A percentile compares a stretch with the other conserved stretches of the same genome.
Evolutionary conservation across 176 grass and related monocot genomes (phyloP).

Genomic region (Cenchrus americanus): DNA sequence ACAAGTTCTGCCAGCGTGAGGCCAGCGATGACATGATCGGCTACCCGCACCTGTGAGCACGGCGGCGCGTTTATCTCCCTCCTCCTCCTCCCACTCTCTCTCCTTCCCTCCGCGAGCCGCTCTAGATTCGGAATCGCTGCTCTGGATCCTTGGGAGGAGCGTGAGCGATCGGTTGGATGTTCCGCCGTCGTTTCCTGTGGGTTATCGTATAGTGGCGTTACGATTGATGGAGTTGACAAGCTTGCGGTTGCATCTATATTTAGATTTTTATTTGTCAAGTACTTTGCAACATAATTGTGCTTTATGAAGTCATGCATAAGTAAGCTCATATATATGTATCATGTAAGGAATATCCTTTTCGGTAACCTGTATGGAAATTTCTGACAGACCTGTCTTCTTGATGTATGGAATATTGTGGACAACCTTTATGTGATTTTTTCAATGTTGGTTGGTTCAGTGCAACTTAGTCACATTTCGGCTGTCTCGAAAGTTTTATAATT

Average conservation of each 20-base stretch:
- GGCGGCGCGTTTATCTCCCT: neutral
- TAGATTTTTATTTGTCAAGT: no score
- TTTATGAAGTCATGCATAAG: slow-evolving; percentile 21
- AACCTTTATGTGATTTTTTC: slow-evolving; percentile 2
- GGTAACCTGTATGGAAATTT: slow-evolving; percentile 26
- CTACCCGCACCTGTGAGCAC: slow-evolving; percentile 78
- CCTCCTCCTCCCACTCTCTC: no score
- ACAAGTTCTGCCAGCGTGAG: slow-evolving; percentile 97
- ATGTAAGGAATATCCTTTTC: neutral
- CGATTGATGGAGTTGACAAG: slow-evolving; percentile 1
- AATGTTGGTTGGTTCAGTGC: slow-evolving; percentile 37
- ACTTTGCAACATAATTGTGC: slow-evolving; percentile 21
- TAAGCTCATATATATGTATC: slow-evolving; percentile 12
- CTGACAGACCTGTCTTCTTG: neutral
- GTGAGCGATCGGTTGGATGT: slow-evolving; percentile 12
- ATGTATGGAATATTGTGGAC: neutral
- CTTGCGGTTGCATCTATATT: neutral
- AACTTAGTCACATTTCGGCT: neutral
- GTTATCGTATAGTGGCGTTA: neutral
- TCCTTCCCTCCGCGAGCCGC: no score
- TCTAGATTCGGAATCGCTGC: slow-evolving; percentile 38
- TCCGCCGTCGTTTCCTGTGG: neutral
- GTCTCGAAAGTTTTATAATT: neutral
- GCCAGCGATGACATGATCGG: slow-evolving; percentile 82
- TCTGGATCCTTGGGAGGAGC: slow-evolving; percentile 19